phyloP scores from a whole-genome alignment of 1,139 yeast genomes.

The Kodamaea arcana region DNA sequence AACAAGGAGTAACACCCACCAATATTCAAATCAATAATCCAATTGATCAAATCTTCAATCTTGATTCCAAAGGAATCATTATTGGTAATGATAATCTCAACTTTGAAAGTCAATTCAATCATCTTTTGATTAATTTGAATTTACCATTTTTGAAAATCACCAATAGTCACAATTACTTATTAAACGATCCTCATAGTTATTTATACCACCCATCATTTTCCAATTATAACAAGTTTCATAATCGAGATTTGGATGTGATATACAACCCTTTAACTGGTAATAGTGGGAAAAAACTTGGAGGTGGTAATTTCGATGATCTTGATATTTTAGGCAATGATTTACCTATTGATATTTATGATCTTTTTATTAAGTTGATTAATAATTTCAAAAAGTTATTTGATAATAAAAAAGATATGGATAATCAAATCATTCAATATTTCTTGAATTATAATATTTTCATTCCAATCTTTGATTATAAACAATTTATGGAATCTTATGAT shows the following conservation, averaged over 20 bases:
- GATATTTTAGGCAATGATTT: slow-evolving; percentile 16
- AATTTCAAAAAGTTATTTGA: slow-evolving; percentile 44
- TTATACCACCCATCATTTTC: slow-evolving; percentile 41
- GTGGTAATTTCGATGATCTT: slow-evolving; percentile 3
- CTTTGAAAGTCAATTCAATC: slow-evolving; percentile 48
- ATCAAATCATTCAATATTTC: slow-evolving; percentile 50
- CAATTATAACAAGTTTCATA: slow-evolving; percentile 37
- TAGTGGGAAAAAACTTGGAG: slow-evolving; percentile 2
- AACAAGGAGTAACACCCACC: slow-evolving; percentile 1
- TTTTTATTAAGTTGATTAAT: slow-evolving; percentile 43
- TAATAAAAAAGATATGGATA: slow-evolving; percentile 46
- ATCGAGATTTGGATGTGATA: slow-evolving; percentile 38
- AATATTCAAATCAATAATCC: slow-evolving; percentile 40
- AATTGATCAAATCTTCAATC: slow-evolving; percentile 46
- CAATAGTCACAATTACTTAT: slow-evolving; percentile 42
- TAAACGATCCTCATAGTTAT: slow-evolving; percentile 44
- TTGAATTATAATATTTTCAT: slow-evolving; percentile 54
- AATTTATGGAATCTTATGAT: slow-evolving; percentile 55
- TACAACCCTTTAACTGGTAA: slow-evolving; percentile 42
- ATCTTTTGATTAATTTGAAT: slow-evolving; percentile 41
- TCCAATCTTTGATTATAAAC: slow-evolving; percentile 58
- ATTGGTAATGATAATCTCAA: slow-evolving; percentile 48
- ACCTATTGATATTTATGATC: slow-evolving; percentile 42
- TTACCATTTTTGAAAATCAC: slow-evolving; percentile 46
- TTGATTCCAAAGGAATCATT: slow-evolving; percentile 42